Evolutionary conservation across 2,329 filamentous ascomycete genomes (phyloP).

Genomic region (Neofusicoccum ribis): DNA sequence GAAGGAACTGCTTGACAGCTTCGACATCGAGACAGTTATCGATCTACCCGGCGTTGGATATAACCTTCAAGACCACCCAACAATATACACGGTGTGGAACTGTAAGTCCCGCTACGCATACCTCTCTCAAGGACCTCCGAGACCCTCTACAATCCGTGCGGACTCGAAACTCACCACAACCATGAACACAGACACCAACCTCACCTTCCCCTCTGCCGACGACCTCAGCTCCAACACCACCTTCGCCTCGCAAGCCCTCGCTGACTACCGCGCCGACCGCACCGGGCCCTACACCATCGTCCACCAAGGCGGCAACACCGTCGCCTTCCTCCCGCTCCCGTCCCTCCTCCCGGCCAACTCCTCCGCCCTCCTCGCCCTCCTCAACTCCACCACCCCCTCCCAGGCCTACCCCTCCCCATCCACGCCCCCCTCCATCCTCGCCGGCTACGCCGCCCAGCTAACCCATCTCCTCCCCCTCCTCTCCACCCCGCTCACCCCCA

Average conservation of each 20-base stretch:
- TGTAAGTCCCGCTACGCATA: neutral
- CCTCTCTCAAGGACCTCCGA: neutral
- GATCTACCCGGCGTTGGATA: conserved; percentile 31
- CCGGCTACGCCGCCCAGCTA: neutral
- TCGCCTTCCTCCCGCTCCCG: neutral
- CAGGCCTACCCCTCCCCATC: neutral
- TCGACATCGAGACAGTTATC: conserved; percentile 23
- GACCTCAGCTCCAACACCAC: conserved; percentile 38
- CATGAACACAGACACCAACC: neutral
- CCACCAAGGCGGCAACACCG: neutral
- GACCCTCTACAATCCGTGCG: neutral
- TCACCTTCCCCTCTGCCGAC: conserved; percentile 33
- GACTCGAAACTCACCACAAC: neutral
- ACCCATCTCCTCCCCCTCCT: no score
- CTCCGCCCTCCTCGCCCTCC: neutral
- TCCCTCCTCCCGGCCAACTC: neutral
- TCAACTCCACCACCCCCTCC: neutral
- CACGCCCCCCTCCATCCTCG: neutral
- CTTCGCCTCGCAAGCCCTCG: conserved; percentile 36
- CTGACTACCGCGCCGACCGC: conserved; percentile 1
- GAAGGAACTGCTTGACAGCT: conserved; percentile 22
- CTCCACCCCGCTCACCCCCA: no score
- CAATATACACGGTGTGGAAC: conserved; percentile 50
- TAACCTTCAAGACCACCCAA: conserved; percentile 45
- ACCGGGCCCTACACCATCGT: neutral